phyloP scores from a whole-genome alignment of 2,329 filamentous ascomycete species.

The Xylaria sp. region DNA sequence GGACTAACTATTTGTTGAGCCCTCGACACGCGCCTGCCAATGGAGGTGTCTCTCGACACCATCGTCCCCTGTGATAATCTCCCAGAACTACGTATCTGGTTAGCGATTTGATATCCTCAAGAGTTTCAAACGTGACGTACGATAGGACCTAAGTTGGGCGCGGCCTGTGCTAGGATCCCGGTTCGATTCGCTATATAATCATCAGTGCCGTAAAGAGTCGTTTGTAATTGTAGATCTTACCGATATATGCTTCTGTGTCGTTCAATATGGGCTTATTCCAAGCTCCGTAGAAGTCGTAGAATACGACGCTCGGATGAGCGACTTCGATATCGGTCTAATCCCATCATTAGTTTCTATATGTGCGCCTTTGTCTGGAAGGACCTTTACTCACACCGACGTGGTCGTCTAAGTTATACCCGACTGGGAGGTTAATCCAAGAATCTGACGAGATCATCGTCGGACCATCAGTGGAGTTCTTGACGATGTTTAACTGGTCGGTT shows the following conservation, averaged over 20 bases:
- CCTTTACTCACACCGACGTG: conserved; percentile 55
- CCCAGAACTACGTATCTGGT: conserved; percentile 55
- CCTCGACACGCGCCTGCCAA: conserved; percentile 72
- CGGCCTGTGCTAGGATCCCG: conserved; percentile 70
- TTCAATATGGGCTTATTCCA: conserved; percentile 59
- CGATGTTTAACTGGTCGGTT: conserved; percentile 65
- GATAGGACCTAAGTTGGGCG: conserved; percentile 71
- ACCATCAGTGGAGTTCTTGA: conserved; percentile 61
- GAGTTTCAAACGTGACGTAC: conserved; percentile 41
- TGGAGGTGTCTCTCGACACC: conserved; percentile 71
- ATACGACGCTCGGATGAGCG: conserved; percentile 57
- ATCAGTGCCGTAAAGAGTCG: conserved; percentile 13
- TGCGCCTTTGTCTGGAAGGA: neutral
- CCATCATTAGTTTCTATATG: conserved; percentile 24
- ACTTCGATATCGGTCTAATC: conserved; percentile 57
- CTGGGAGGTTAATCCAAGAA: conserved; percentile 67
- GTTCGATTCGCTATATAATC: conserved; percentile 46
- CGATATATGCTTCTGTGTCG: conserved; percentile 58
- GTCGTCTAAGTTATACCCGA: conserved; percentile 69
- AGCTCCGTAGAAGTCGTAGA: conserved; percentile 74
- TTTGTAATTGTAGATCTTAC: conserved; percentile 39
- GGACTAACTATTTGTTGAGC: conserved; percentile 44
- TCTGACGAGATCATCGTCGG: conserved; percentile 58
- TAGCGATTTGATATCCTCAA: conserved; percentile 11
- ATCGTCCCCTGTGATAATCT: conserved; percentile 65